Evolutionary conservation across 768 basidiomycete species (phyloP), one percentile per base, ranked within the genome.

Genomic region (Asterophora lycoperdoides): DNA sequence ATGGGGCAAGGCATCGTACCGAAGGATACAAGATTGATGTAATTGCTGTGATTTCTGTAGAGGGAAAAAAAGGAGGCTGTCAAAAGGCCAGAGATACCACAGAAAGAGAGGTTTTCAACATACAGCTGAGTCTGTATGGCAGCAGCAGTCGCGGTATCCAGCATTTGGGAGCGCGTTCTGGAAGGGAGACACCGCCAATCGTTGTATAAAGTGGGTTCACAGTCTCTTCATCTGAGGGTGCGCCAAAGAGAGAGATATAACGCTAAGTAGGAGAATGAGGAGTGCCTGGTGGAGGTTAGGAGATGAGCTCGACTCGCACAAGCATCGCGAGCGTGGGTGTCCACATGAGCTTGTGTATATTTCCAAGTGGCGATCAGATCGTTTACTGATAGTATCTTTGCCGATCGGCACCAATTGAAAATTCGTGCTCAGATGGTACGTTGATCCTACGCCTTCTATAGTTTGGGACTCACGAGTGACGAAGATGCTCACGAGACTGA

Each of bases 61-160:
- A 6, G 23, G 23, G 14, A 7, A 29, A 35, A 18, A 11, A 3
- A 28, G 35, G 7, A 26, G 26, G 11, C 18, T 13, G 9, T 46
- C 8, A 8, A 38, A 17, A 34, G 14, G 6, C 3, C 20, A 2
- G 17, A 29, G 18, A 18, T 5, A 10, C 29, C 29, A 20, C 1
- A 23, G 23, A 9, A 8, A n/a, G 11, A 41, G 18, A 18, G 15
- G 32, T 17, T 6, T 33, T 39, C 5, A 14, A 28, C 52, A 17
- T 18, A 60, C 59, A 57, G 23, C 32, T 60, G 58, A 13, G 46
- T 35, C 39, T 52, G 53, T 38, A 59, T 37, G 3, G 48, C 52
- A 20, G 41, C 17, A 44, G 14, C 38, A 36, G 15, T 33, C 33
- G 14, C 17, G 29, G 42, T 34, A 26, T 49, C 49, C 23, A 44